Conservation (phyloP, 768 basidiomycete genomes). For the Psilocybe sp. region DNA sequence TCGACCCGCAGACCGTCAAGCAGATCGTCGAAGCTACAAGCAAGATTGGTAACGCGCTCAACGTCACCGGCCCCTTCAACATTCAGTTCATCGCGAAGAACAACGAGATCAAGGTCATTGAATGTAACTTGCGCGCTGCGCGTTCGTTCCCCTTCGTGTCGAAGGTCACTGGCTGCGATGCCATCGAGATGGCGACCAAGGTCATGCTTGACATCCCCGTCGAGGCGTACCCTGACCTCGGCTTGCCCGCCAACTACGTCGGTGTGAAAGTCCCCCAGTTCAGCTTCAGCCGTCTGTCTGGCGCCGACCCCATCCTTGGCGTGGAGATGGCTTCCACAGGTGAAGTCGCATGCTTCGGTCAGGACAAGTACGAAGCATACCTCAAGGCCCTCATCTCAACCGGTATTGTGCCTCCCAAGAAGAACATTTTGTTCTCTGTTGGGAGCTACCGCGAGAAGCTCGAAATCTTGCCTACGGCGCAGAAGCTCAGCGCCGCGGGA, state of each 20-base stretch:
- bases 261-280: constrained; percentile 99
- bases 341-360: constrained; percentile 98
- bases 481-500: constrained; percentile 90
- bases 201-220: constrained; percentile 94
- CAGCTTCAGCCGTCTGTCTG: constrained; percentile 94
- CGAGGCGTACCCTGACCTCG: constrained; percentile 85
- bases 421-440: constrained; percentile 96
- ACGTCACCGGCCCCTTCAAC: constrained; percentile 98
- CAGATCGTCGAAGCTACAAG: constrained; percentile 96
- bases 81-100: constrained; percentile 99
- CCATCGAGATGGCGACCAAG: constrained; percentile 98
- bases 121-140: constrained; percentile 97
- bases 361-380: constrained; percentile 97
- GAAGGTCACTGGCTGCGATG: constrained; percentile 96
- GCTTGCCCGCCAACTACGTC: constrained; percentile 89
- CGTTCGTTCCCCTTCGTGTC: constrained; percentile 99
- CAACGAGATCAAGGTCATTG: constrained; percentile 99
- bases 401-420: constrained; percentile 91
- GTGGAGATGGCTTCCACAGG: constrained; percentile 99
- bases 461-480: constrained; percentile 91
- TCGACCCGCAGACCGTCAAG: constrained; percentile 93
- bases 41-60: constrained; percentile 96
- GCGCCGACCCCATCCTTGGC: constrained; percentile 95
- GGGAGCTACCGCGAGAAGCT: constrained; percentile 98
- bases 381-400: constrained; percentile 96